Conservation (phyloP, 2,329 filamentous ascomycete genomes). For the Botrytis medusae region DNA sequence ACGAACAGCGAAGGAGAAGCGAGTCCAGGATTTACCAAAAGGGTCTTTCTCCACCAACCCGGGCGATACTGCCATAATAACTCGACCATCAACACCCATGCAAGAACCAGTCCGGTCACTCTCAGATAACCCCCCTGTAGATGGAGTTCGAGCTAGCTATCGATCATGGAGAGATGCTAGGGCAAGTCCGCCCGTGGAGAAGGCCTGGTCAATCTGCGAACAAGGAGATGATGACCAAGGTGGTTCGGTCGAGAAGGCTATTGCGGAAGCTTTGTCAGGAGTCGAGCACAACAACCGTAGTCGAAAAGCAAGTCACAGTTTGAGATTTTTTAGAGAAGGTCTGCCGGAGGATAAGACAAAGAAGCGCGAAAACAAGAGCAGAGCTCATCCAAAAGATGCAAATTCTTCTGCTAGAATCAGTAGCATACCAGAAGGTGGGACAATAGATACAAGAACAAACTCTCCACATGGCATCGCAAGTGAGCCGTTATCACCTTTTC, state of each 20-base stretch:
- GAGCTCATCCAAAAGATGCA: slow-evolving; percentile 38
- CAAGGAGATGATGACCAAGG: slow-evolving; percentile 54
- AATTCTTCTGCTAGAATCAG: slow-evolving; percentile 6
- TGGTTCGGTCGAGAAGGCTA: slow-evolving; percentile 64
- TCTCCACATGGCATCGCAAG: background rate
- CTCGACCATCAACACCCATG: slow-evolving; percentile 31
- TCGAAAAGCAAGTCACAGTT: slow-evolving; percentile 65
- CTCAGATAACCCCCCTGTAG: slow-evolving; percentile 35
- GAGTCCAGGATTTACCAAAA: slow-evolving; percentile 39
- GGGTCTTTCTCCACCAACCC: slow-evolving; percentile 37
- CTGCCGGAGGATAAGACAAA: slow-evolving; percentile 59
- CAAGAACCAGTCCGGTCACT: slow-evolving; percentile 28
- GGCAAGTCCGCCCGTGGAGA: slow-evolving; percentile 46
- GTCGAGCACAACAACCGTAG: slow-evolving; percentile 64
- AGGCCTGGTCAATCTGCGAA: slow-evolving; percentile 64
- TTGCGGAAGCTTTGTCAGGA: slow-evolving; percentile 60
- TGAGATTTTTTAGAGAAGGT: slow-evolving; percentile 67
- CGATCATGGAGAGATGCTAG: slow-evolving; percentile 39
- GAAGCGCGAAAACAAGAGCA: slow-evolving; percentile 48
- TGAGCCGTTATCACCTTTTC: slow-evolving; percentile 23
- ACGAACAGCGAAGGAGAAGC: slow-evolving; percentile 46
- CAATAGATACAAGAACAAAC: background rate
- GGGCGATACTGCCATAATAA: slow-evolving; percentile 40
- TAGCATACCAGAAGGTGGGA: slow-evolving; percentile 12
- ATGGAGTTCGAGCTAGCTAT: slow-evolving; percentile 38